Percentiles rank a stretch among this genome's conserved stretches.
Conservation (phyloP, 495 filamentous ascomycete genomes). For the Daldinia loculata region DNA sequence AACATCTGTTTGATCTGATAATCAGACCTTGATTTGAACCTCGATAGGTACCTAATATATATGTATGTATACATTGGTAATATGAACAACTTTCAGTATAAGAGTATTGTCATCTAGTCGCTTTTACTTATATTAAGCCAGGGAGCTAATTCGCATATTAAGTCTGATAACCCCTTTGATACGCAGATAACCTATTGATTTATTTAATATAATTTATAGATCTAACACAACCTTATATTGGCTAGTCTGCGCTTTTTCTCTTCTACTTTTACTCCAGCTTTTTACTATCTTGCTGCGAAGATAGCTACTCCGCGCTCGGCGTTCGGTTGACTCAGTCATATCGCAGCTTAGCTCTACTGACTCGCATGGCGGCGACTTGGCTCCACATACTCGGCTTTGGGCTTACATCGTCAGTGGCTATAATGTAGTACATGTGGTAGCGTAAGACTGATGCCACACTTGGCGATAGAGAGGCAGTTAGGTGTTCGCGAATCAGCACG, state of each 20-base stretch:
- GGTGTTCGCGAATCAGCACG: constrained; percentile 19
- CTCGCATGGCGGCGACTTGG: constrained; percentile 15
- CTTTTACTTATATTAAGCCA: too few species aligned
- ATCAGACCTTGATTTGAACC: too few species aligned
- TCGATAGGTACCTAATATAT: too few species aligned
- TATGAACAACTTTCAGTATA: neutral
- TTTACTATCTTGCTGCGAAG: constrained; percentile 5
- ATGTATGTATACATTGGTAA: too few species aligned
- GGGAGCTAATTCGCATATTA: too few species aligned
- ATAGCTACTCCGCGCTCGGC: constrained; percentile 8
- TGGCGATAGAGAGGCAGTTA: constrained; percentile 9
- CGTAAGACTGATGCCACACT: constrained; percentile 21
- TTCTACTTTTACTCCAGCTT: neutral
- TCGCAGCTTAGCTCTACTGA: constrained; percentile 17
- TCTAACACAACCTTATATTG: too few species aligned
- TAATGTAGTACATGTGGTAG: neutral
- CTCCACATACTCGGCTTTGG: constrained; percentile 13
- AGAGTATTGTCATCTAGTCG: neutral
- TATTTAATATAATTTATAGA: too few species aligned
- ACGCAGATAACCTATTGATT: too few species aligned
- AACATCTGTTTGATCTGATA: neutral
- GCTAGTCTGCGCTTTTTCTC: too few species aligned
- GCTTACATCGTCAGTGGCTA: constrained; percentile 8
- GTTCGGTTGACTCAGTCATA: constrained; percentile 14
- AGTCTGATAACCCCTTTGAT: too few species aligned